Evolutionary conservation across 2,329 filamentous ascomycete species (phyloP), one percentile per base, ranked within the genome.

Genomic region (Capronia coronata): DNA sequence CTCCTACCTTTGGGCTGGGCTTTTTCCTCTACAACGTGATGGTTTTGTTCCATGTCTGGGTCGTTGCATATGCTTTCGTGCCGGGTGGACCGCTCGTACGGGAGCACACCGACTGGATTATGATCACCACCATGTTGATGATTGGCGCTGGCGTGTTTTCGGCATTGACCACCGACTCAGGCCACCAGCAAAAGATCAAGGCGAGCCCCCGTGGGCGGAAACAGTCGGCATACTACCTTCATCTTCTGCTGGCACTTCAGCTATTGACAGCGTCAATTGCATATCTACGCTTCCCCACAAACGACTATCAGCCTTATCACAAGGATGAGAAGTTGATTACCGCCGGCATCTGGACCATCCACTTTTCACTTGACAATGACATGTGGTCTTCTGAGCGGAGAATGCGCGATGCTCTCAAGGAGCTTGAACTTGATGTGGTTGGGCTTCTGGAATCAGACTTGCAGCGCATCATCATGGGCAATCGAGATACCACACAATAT

Each of bases 391-490:
- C 91, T 0, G 93, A 98, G 68, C 82, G 86, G 61, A 89, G 93
- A 56, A 94, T 95, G 82, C 85, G 87, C 51, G 84, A 96, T 71
- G 75, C 94, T 11, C 84, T 95, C 68, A 83, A 87, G 63, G 93
- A 97, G 63, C 74, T 95, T n/a, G 93, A 98, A 68, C 73, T 98
- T n/a, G 93, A 98, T 64, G 87, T 98, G 3, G 79, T 98, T 40
- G 93, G 93, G n/a, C 78, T 98, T 16, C 77, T 98, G 0, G 93
- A 98, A 68, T 86, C 85, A 0, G 93, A 98, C 65, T 78, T 87
- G 29, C 93, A 98, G 71, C 87, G 91, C 60, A 95, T 98, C 71
- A 98, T 98, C 74, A 98, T 97, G 93, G 93, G 93, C 63, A 98
- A 97, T 71, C 86, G 93, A 59, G 93, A 98, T 66, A 86, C 87